Evolutionary conservation across 148 eudicot genomes (phyloP), one percentile per base, ranked within the genome.

Genomic region (Vaccinium myrtillus): DNA sequence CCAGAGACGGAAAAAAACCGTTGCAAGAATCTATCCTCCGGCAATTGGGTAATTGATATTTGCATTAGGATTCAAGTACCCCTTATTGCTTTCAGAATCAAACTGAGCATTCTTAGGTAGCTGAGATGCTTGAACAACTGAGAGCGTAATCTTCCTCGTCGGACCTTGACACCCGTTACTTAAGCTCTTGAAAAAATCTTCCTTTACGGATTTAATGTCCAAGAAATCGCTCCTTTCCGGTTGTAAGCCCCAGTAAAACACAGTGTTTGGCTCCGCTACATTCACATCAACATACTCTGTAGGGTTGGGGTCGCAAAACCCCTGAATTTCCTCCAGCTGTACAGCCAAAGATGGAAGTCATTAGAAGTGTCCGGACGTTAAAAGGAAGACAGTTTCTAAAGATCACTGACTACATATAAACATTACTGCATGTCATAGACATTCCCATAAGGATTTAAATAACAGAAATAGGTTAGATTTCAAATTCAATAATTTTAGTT

Each of bases 281-380:
- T 61, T 71, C 83, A 30, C 32, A 25, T 88, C 90, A 58, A 77
- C 84, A 77, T 91, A 87, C 65, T 91, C 94, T 5, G 91, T 88
- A 10, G 94, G 95, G 84, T 90, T 93, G 18, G 95, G 95, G 75
- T 93, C 95, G 59, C 93, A 93, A 25, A 84, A 87, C 46, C 87
- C 90, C 23, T 58, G 88, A 48, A 87, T 53, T 78, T 87, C 92
- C 90, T 93, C 95, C 84, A 93, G 75, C 94, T 93, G 90, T 79
- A 65, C 14, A 75, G 25, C 70, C 87, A 67, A 79, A 30, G 43
- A 59, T 58, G n/a, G 43, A 69, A 71, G 79, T 14, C 14, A 5
- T 43, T 43, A 43, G 6, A 58, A 8, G 13, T 5, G 21, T 73
- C 8, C 16, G 3, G 49, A 77, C 16, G 1, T 19, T 9, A 65